Conservation (phyloP, 2,329 filamentous ascomycete genomes). For the Juglanconis juglandina region DNA sequence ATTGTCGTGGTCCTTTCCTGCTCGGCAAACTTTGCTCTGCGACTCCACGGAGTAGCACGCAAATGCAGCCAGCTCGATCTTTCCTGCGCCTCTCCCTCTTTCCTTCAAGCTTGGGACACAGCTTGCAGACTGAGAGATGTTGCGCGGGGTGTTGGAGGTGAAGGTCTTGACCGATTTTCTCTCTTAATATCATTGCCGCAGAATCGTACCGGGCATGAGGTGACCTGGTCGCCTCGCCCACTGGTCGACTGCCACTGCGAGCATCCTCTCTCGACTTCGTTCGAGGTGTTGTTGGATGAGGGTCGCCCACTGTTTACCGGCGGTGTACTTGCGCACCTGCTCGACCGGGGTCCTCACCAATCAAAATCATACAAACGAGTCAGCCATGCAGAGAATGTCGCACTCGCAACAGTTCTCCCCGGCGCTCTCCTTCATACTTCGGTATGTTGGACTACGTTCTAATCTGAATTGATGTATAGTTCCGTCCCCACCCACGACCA, state of each 20-base stretch:
- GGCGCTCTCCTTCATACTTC: slow-evolving; percentile 68
- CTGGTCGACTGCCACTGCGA: slow-evolving; percentile 29
- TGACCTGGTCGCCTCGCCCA: background rate
- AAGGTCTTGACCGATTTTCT: slow-evolving; percentile 60
- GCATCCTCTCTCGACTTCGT: slow-evolving; percentile 49
- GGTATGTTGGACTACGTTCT: slow-evolving; percentile 72
- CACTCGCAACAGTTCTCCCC: slow-evolving; percentile 89
- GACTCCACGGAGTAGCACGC: slow-evolving; percentile 25
- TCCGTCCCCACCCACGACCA: slow-evolving; percentile 91
- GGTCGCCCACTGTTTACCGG: slow-evolving; percentile 25
- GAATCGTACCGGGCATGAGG: slow-evolving; percentile 23
- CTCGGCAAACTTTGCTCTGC: slow-evolving; percentile 53
- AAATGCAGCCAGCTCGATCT: slow-evolving; percentile 72
- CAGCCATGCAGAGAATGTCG: slow-evolving; percentile 87
- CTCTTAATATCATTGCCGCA: slow-evolving; percentile 72
- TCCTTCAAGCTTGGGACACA: slow-evolving; percentile 42
- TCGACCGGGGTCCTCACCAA: slow-evolving; percentile 59
- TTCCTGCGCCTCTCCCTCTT: slow-evolving; percentile 62
- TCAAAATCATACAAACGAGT: slow-evolving; percentile 79
- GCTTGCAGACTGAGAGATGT: slow-evolving; percentile 56
- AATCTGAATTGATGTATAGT: slow-evolving; percentile 67
- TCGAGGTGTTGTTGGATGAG: slow-evolving; percentile 79
- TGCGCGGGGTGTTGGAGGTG: slow-evolving; percentile 74
- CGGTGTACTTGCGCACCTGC: slow-evolving; percentile 19
- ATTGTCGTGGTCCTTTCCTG: slow-evolving; percentile 81